A percentile compares a stretch with the other conserved stretches of the same genome.
phyloP scores from a whole-genome alignment of 257 asterid species.

The Apocynum venetum region DNA sequence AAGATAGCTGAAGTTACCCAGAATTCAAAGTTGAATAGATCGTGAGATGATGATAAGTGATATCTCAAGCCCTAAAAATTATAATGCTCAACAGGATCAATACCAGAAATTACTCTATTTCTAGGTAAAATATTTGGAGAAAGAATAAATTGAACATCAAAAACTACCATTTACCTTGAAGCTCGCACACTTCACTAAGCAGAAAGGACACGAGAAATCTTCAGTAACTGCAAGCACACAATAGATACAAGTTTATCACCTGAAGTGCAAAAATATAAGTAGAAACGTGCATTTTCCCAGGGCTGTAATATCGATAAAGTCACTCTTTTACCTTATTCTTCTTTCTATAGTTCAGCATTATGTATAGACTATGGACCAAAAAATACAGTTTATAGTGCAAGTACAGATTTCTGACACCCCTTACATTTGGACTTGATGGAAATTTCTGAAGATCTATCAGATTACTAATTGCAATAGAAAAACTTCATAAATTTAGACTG shows the following conservation, averaged over 20 bases:
- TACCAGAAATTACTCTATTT: not conserved
- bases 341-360: not conserved
- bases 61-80: slow-evolving; percentile 77
- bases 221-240: slow-evolving; percentile 75
- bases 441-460: not conserved
- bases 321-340: not conserved
- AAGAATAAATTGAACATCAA: not conserved
- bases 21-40: slow-evolving; percentile 92
- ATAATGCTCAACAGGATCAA: slow-evolving; percentile 25
- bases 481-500: not conserved
- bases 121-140: not conserved
- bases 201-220: slow-evolving; percentile 96
- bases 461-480: not conserved
- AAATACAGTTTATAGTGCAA: not conserved
- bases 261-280: not conserved
- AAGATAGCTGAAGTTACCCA: slow-evolving; percentile 58
- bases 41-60: slow-evolving; percentile 77
- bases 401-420: not conserved
- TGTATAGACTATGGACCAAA: not conserved
- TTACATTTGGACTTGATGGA: not conserved
- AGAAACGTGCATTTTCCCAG: not conserved
- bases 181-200: slow-evolving; percentile 95
- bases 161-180: slow-evolving; percentile 58
- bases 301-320: not conserved
- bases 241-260: slow-evolving; percentile 28